A percentile compares a stretch with the other conserved stretches of the same genome.
These are phyloP conservation scores for Diaporthe sp. DNA, from an alignment of 2,329 filamentous ascomycete genomes.

Conservation along the genomic window DNA sequence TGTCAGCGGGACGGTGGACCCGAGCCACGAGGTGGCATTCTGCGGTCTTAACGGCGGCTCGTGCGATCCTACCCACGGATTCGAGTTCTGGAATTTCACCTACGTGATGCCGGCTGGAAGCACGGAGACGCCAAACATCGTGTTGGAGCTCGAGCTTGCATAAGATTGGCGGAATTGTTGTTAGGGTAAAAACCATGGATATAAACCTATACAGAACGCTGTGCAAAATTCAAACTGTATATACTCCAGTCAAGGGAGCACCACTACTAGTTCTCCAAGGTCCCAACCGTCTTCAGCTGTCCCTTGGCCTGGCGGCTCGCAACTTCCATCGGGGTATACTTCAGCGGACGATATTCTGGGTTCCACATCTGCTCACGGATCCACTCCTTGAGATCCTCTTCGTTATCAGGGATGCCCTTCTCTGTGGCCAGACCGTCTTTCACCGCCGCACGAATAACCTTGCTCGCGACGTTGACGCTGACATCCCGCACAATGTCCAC, in stretches of 20 bases:
- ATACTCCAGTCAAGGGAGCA: not conserved
- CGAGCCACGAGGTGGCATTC: conserved; percentile 57
- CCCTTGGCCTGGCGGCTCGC: conserved; percentile 73
- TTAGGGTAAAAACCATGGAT: not conserved
- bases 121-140: conserved; percentile 44
- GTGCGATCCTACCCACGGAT: conserved; percentile 52
- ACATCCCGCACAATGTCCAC: conserved; percentile 81
- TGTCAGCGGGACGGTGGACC: conserved; percentile 60
- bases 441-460: conserved; percentile 80
- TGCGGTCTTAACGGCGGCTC: conserved; percentile 56
- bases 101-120: conserved; percentile 55
- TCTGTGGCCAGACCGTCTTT: conserved; percentile 78
- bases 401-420: conserved; percentile 71
- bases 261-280: conserved; percentile 46
- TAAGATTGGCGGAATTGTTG: not conserved
- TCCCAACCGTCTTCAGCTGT: conserved; percentile 66
- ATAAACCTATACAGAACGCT: not conserved
- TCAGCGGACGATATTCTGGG: conserved; percentile 75
- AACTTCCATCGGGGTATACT: conserved; percentile 64
- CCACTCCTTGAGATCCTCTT: conserved; percentile 76
- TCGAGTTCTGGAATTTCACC: conserved; percentile 63
- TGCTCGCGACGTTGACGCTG: conserved; percentile 82
- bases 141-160: conserved; percentile 41
- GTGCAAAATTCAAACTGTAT: conserved; percentile 1
- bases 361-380: conserved; percentile 86